Base-by-base conservation (phyloP, 768 basidiomycete species). In the Mycena crocata region DNA sequence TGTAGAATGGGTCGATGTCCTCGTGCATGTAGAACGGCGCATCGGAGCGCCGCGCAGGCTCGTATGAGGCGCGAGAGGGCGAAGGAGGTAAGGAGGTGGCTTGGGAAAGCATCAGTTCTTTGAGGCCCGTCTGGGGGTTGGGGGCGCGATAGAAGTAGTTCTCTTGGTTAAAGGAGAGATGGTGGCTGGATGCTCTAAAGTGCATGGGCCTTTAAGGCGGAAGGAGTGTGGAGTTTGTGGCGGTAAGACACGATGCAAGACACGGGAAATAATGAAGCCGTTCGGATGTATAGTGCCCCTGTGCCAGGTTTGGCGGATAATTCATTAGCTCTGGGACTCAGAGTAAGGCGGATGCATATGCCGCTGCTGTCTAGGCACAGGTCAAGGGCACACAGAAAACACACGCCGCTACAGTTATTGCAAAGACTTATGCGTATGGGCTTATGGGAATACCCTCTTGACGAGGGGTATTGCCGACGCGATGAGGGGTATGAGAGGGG, bases 1-100 rank as follows among this genome's bases (percentile, higher is more conserved):
- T 42, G 55, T 62, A 57, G 60, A 67, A 67, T 13, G 59, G n/a
- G 45, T 62, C 59, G 10, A n/a, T 48, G 48, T 28, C 48, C 17
- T 57, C 48, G 54, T 62, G 42, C 54, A 57, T 44, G 66, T 35
- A 62, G 48, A 67, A 62, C 4, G 54, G 39, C 10, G 35, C 21
- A n/a, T 50, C 55, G 26, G 46, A 30, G 55, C 60, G 66, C 37
- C 54, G 60, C 32, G 28, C 8, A 21, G 50, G 28, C 23, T 54
- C 64, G 51, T 31, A 45, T 12, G 51, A 42, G 13, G 46, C 32
- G 48, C 46, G 59, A 3, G 60, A 19, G 34, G 55, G 49, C n/a
- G 42, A 56, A 26, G 40, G 28, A 4, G 52, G 45, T 14, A 26
- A 45, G 13, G 56, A 42, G 48, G 50, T 4, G 39, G 26, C 2